Conservation (phyloP, 139 green algal genomes). For the Closterium sp. region DNA sequence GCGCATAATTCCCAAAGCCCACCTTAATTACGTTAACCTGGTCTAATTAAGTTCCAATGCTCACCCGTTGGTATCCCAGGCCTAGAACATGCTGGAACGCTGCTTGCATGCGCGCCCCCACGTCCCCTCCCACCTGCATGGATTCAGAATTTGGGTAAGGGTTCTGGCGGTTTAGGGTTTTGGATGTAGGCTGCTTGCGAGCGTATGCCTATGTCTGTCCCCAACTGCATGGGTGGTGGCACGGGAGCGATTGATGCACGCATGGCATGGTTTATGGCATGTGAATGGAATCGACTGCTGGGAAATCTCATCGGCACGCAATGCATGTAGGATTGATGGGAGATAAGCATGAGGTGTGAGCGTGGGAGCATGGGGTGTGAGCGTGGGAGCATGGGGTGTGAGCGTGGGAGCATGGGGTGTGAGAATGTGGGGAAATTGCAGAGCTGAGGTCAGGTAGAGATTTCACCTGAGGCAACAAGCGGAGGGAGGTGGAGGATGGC, state of each 20-base stretch:
- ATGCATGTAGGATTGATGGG: no score
- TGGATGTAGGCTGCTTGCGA: no score
- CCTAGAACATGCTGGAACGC: conserved; percentile 48
- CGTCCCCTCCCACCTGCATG: conserved; percentile 56
- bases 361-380: background rate
- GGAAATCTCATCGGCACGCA: no score
- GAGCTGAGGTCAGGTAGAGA: background rate
- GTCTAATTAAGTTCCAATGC: no score
- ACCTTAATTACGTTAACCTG: no score
- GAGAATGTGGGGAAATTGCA: background rate
- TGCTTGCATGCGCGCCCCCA: conserved; percentile 60
- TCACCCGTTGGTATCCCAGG: background rate
- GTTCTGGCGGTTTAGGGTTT: no score
- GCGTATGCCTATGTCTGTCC: no score
- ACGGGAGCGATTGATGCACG: background rate
- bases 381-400: background rate
- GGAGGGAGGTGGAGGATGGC: background rate
- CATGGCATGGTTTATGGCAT: background rate
- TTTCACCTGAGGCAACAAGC: background rate
- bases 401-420: background rate
- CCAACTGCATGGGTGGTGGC: no score
- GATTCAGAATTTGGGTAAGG: no score
- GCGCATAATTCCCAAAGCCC: no score
- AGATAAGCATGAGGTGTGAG: background rate
- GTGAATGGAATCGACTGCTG: no score